Evolutionary conservation across 371 early-diverging fungal genomes (phyloP).

Genomic region (Amoeboradix gromovi): DNA sequence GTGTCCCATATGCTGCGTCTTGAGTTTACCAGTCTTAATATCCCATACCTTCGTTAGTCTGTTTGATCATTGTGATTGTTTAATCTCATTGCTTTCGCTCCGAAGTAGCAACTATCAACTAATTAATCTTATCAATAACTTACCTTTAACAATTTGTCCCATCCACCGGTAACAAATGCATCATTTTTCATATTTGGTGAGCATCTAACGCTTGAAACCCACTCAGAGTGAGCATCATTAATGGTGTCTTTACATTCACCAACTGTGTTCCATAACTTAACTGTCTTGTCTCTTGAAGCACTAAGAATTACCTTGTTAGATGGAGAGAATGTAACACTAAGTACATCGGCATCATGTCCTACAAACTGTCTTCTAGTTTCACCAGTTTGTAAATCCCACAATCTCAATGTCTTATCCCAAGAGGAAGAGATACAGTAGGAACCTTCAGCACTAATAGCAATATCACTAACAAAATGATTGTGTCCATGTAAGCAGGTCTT

Average conservation of each 20-base stretch:
- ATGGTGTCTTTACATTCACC: slow-evolving; percentile 96
- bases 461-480: slow-evolving; percentile 89
- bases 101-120: slow-evolving; percentile 1
- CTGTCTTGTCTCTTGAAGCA: slow-evolving; percentile 85
- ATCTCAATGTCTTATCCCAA: slow-evolving; percentile 90
- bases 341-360: slow-evolving; percentile 84
- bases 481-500: slow-evolving; percentile 67
- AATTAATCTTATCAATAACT: slow-evolving; percentile 1
- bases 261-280: slow-evolving; percentile 97
- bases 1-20: slow-evolving; percentile 96
- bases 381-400: slow-evolving; percentile 85
- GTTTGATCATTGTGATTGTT: background rate
- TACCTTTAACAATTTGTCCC: slow-evolving; percentile 98
- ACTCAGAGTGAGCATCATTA: slow-evolving; percentile 80
- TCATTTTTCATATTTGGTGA: slow-evolving; percentile 91
- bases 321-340: slow-evolving; percentile 91
- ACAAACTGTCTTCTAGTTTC: slow-evolving; percentile 75
- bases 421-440: slow-evolving; percentile 86
- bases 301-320: slow-evolving; percentile 95
- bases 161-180: slow-evolving; percentile 83
- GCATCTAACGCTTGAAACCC: slow-evolving; percentile 94
- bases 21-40: slow-evolving; percentile 78
- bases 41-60: slow-evolving; percentile 59
- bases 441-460: slow-evolving; percentile 87
- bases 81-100: background rate